Evolutionary conservation across 2,329 filamentous ascomycete species (phyloP).

Genomic region (Rhinocladiella similis): DNA sequence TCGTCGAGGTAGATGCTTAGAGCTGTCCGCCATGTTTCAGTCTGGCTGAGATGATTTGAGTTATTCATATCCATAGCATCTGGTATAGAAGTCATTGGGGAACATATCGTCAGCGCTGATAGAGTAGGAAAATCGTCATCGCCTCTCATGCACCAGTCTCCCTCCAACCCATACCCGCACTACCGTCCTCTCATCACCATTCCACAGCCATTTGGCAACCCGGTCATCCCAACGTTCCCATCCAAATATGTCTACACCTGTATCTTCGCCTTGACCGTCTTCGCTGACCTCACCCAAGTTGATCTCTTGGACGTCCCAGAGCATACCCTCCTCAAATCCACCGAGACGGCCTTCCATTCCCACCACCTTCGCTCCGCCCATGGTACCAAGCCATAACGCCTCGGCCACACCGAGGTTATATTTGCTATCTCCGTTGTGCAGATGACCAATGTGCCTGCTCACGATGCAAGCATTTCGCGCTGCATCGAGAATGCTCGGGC

Average conservation of each 20-base stretch:
- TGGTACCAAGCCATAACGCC: constrained; percentile 79
- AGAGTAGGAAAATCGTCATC: neutral
- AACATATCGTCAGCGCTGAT: too few species aligned
- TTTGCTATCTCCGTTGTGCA: constrained; percentile 30
- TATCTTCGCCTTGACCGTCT: constrained; percentile 42
- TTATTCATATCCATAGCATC: too few species aligned
- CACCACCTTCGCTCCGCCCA: constrained; percentile 81
- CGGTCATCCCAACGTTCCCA: constrained; percentile 86
- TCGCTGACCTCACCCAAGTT: constrained; percentile 28
- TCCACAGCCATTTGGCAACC: constrained; percentile 92
- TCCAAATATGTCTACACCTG: constrained; percentile 84
- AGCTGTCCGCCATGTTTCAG: too few species aligned
- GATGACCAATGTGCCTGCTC: constrained; percentile 67
- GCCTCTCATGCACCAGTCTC: constrained; percentile 67
- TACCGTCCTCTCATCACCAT: constrained; percentile 90
- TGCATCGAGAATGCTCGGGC: constrained; percentile 77
- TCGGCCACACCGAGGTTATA: constrained; percentile 66
- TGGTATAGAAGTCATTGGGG: too few species aligned
- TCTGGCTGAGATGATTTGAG: neutral
- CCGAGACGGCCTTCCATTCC: constrained; percentile 73
- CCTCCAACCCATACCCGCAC: constrained; percentile 87
- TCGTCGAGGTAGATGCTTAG: neutral
- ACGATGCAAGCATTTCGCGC: constrained; percentile 78
- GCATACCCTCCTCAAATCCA: constrained; percentile 80
- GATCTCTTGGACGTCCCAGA: constrained; percentile 88